Evolutionary conservation across 768 basidiomycete genomes (phyloP), one percentile per base, ranked within the genome.

Genomic region (Podaxis sp.): DNA sequence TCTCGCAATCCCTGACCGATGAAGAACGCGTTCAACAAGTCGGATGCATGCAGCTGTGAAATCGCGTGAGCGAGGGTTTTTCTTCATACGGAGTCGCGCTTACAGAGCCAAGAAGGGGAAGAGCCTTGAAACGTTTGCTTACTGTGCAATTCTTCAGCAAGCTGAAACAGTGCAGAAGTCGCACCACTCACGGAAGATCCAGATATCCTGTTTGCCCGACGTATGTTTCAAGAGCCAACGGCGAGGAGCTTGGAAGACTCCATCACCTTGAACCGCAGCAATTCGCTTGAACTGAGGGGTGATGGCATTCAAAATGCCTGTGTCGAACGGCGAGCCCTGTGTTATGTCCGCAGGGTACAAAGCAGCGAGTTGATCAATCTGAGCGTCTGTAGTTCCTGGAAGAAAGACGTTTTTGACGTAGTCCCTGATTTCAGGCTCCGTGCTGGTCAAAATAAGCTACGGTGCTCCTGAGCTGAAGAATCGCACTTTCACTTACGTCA

Each of bases 321-420:
- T 87, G 60, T 76, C 76, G 65, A 81, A 87, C 0, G 85, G 86
- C 0, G 84, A 86, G 17, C 85, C 86, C 57, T 77, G 66, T 0
- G 73, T 70, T 1, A 76, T 67, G 55, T 81, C 76, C 0, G 68
- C 61, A 0, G 84, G 78, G 63, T 83, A 84, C 17, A 74, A 64
- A 8, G 65, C 33, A 9, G 72, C 60, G n/a, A 83, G 51, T 12
- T 68, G 59, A 13, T 72, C 66, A 3, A 80, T 22, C 53, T 77
- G 69, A 7, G 65, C 61, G 26, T 68, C 68, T 0, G 77, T 67
- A 1, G 72, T 68, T 3, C 68, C 69, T 4, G 75, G 75, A 17
- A 82, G 59, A 53, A 78, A 81, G 1, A 65, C 64, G 13, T 65
- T 67, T 60, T 68, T 65, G 49, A 75, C 22, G 44, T 64, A 76